phyloP scores from a whole-genome alignment of 176 grass and related monocot species.

The Chloris gayana region DNA sequence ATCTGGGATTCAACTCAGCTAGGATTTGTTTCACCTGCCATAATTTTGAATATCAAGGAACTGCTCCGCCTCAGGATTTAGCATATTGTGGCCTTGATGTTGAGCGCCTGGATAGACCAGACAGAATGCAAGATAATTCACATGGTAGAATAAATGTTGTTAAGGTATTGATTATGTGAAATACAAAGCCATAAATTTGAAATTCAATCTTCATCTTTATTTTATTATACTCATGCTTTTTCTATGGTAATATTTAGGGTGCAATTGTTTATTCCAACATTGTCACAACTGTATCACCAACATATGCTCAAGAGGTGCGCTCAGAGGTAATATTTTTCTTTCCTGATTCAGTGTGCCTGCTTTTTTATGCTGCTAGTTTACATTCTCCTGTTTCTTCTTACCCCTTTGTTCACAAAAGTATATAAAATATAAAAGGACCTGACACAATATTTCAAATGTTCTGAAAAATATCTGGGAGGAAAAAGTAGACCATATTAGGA shows the following conservation, averaged over 20 bases:
- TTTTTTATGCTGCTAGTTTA: constrained; percentile 2
- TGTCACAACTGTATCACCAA: constrained; percentile 96
- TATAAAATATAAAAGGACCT: not conserved
- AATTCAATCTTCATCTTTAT: constrained; percentile 20
- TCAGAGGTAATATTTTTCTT: constrained; percentile 69
- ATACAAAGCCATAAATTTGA: constrained; percentile 27
- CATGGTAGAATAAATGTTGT: constrained; percentile 91
- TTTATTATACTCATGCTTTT: constrained; percentile 34
- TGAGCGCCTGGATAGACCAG: constrained; percentile 75
- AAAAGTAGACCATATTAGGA: not conserved
- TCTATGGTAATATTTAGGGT: constrained; percentile 56
- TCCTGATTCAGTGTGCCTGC: not conserved
- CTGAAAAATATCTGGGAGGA: not conserved
- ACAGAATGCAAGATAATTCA: constrained; percentile 87
- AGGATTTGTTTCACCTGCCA: constrained; percentile 98
- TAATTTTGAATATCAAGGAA: constrained; percentile 98
- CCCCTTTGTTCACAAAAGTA: not conserved
- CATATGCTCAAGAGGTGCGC: constrained; percentile 91
- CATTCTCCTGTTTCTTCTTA: not conserved
- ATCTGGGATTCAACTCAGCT: constrained; percentile 81
- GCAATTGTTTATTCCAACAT: constrained; percentile 97
- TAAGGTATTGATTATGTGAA: constrained; percentile 63
- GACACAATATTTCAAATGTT: not conserved
- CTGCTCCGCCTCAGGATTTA: constrained; percentile 76
- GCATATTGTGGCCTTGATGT: constrained; percentile 87